Base-by-base conservation (phyloP, 2,329 filamentous ascomycete genomes). In the Lachnellula occidentalis region DNA sequence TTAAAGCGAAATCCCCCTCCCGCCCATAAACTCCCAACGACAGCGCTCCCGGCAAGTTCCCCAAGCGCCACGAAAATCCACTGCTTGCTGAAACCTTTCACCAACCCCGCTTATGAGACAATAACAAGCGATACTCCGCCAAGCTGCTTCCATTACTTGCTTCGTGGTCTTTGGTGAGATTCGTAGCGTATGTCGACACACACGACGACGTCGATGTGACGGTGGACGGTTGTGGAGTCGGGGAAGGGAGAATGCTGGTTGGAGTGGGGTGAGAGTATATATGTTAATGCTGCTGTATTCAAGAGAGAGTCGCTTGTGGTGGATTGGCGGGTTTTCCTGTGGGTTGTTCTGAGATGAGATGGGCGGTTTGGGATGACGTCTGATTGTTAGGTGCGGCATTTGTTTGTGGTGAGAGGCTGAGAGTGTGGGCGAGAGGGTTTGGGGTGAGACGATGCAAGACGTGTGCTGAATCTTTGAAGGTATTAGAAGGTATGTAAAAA, bases 221-320 rank as follows among this genome's bases (percentile, higher is more conserved):
- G n/a, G n/a, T n/a, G n/a, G n/a, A 34, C 60, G 60, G n/a, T 62
- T 22, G 66, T 66, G 24, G 63, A 66, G 34, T 50, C 47, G 1
- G 3, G 5, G 58, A 63, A 1, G 74, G 61, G 0, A 66, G 73
- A 72, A 27, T n/a, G n/a, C n/a, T n/a, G 65, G 58, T 24, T 69
- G 15, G 62, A 67, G 4, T 68, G 70, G 4, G 79, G 74, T 5
- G 76, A 75, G 0, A 73, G 71, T 42, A 74, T 71, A 0, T 79
- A 76, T 60, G 52, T 80, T 0, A 74, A 81, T 61, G 77, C 78
- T 1, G 67, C 65, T 0, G 67, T 74, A 0, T 65, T 69, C 0
- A 72, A 79, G 53, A 78, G 77, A 0, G 76, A 79, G 61, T 74
- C 74, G 0, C 78, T 75, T 56, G 34, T 80, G 0, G 76, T 74